Conservation (phyloP, 2,329 filamentous ascomycete species). For the Zalaria obscura region DNA sequence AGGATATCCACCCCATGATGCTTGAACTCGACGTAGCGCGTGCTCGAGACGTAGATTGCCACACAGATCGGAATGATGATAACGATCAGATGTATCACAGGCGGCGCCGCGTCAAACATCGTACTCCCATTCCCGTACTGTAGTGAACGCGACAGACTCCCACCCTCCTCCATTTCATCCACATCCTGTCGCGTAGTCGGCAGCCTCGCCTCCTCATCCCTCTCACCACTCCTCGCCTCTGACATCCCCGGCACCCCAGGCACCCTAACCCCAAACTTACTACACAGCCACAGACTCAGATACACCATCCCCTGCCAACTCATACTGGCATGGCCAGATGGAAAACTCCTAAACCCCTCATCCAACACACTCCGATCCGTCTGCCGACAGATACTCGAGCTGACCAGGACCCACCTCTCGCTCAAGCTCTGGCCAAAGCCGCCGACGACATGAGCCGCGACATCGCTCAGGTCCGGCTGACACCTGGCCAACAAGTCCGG, state of each 20-base stretch:
- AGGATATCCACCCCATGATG: slow-evolving; percentile 91
- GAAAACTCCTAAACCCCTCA: slow-evolving; percentile 77
- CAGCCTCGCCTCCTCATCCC: slow-evolving; percentile 3
- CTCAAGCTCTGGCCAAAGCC: slow-evolving; percentile 39
- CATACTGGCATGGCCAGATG: slow-evolving; percentile 61
- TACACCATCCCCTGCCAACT: slow-evolving; percentile 72
- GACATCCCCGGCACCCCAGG: slow-evolving; percentile 32
- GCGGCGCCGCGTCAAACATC: slow-evolving; percentile 49
- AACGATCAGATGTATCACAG: slow-evolving; percentile 61
- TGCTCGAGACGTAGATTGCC: slow-evolving; percentile 70
- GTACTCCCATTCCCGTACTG: too few species aligned
- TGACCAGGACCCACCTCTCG: slow-evolving; percentile 54
- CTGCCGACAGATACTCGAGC: slow-evolving; percentile 61
- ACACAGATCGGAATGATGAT: slow-evolving; percentile 57
- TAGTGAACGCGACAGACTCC: not conserved
- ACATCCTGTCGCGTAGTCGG: slow-evolving; percentile 10
- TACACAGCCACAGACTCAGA: slow-evolving; percentile 73
- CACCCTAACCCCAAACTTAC: slow-evolving; percentile 62
- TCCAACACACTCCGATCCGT: slow-evolving; percentile 46
- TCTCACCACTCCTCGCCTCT: not conserved
- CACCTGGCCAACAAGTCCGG: slow-evolving; percentile 58
- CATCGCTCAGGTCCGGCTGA: slow-evolving; percentile 53
- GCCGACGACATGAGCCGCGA: slow-evolving; percentile 45
- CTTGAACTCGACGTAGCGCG: slow-evolving; percentile 75
- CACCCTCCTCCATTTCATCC: not conserved